phyloP scores from a whole-genome alignment of 192 early-diverging fungal genomes.

The Rhizoclosmatium sp. region DNA sequence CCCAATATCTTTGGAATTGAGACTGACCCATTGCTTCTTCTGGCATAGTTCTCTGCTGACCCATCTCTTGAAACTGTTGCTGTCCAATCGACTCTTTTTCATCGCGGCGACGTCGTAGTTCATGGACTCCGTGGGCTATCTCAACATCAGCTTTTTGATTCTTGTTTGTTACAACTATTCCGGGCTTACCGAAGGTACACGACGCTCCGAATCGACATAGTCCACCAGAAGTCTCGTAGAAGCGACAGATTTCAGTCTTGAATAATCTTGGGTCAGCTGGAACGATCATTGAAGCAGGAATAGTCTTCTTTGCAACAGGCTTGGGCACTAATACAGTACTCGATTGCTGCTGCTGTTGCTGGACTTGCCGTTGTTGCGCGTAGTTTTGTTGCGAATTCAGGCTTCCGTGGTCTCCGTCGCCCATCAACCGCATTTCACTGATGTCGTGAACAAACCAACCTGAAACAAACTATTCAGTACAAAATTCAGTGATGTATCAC shows the following conservation, averaged over 20 bases:
- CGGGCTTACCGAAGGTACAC: conserved; percentile 23
- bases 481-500: not conserved
- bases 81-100: not conserved
- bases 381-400: not conserved
- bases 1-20: not conserved
- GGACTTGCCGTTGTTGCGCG: not conserved
- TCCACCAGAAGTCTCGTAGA: conserved; percentile 13
- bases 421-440: conserved; percentile 12
- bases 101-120: conserved; percentile 20
- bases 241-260: conserved; percentile 34
- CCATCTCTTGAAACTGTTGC: not conserved
- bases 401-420: not conserved
- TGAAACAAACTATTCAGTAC: not conserved
- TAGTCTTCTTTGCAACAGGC: not conserved
- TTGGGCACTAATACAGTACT: not conserved
- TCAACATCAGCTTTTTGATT: not conserved
- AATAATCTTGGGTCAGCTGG: conserved; percentile 27
- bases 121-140: conserved; percentile 22
- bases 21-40: no score
- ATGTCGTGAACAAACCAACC: conserved; percentile 32
- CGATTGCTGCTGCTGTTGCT: conserved; percentile 1
- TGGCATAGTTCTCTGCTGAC: no score
- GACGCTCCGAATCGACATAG: conserved; percentile 13
- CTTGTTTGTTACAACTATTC: not conserved
- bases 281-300: not conserved